Conservation (phyloP, 352 stramenopile species). For the Globisporangium uncinulatum region DNA sequence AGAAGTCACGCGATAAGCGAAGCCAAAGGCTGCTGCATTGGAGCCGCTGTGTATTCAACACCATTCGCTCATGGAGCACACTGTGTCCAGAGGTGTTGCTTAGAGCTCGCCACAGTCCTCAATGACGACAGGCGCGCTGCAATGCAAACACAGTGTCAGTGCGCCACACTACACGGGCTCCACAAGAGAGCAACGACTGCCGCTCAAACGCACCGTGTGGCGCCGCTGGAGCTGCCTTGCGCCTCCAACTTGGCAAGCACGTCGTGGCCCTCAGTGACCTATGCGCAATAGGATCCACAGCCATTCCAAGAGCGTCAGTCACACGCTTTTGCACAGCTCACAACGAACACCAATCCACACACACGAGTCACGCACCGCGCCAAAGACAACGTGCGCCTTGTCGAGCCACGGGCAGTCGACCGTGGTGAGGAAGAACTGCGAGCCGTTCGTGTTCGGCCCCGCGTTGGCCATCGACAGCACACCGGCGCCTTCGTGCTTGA, state of each 20-base stretch:
- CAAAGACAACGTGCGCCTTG: conserved; percentile 91
- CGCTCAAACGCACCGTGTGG: conserved; percentile 56
- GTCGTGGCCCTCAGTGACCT: conserved; percentile 91
- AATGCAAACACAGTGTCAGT: conserved; percentile 1
- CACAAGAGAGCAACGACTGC: neutral
- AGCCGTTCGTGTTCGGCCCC: conserved; percentile 96
- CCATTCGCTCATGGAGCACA: neutral
- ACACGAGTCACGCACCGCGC: conserved; percentile 49
- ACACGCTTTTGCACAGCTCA: neutral
- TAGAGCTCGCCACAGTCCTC: conserved; percentile 95
- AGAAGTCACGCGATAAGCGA: neutral
- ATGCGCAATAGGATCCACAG: neutral
- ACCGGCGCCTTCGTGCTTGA: conserved; percentile 88
- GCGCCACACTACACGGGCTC: neutral
- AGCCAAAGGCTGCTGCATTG: neutral
- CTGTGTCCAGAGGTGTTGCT: neutral
- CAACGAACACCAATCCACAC: neutral
- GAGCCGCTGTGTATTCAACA: neutral
- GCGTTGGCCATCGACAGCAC: conserved; percentile 97
- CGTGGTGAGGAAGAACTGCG: conserved; percentile 97
- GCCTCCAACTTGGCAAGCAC: conserved; percentile 96
- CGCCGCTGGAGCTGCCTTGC: conserved; percentile 90
- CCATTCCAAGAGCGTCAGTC: neutral
- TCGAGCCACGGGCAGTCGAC: conserved; percentile 90
- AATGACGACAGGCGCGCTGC: conserved; percentile 84